Conservation (phyloP, 192 early-diverging fungal genomes). For the Coemansia sp. region DNA sequence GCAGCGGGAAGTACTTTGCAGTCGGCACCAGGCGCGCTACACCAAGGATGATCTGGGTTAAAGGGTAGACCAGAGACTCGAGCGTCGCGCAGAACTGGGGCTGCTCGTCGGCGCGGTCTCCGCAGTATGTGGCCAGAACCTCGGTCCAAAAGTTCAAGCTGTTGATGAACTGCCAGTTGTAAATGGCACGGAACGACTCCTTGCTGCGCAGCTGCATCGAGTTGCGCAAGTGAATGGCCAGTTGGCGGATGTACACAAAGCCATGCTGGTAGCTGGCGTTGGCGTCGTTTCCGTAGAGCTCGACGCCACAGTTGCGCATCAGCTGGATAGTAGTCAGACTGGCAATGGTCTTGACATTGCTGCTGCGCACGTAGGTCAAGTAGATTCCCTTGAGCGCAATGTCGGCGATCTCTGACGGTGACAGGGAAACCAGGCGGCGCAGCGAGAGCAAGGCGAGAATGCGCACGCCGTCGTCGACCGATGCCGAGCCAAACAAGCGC, state of each 20-base stretch:
- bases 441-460: conserved; percentile 84
- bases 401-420: conserved; percentile 61
- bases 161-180: conserved; percentile 98
- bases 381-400: conserved; percentile 77
- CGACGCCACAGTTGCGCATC: conserved; percentile 90
- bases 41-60: conserved; percentile 76
- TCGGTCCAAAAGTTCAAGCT: conserved; percentile 88
- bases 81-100: conserved; percentile 52
- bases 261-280: conserved; percentile 86
- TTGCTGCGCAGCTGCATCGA: conserved; percentile 82
- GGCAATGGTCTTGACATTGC: conserved; percentile 72
- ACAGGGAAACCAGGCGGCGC: conserved; percentile 62
- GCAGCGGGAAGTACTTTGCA: conserved; percentile 87
- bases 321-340: conserved; percentile 83
- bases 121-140: conserved; percentile 71
- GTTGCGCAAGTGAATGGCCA: conserved; percentile 88
- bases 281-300: conserved; percentile 77
- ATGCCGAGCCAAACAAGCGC: conserved; percentile 53
- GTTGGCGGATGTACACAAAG: conserved; percentile 89
- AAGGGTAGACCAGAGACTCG: conserved; percentile 81
- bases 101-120: conserved; percentile 53
- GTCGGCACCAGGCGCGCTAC: conserved; percentile 82
- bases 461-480: conserved; percentile 65
- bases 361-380: conserved; percentile 72
- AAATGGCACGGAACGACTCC: conserved; percentile 85